Evolutionary conservation across 176 grass and related monocot species (phyloP).

Genomic region (Aegilops umbellulata): DNA sequence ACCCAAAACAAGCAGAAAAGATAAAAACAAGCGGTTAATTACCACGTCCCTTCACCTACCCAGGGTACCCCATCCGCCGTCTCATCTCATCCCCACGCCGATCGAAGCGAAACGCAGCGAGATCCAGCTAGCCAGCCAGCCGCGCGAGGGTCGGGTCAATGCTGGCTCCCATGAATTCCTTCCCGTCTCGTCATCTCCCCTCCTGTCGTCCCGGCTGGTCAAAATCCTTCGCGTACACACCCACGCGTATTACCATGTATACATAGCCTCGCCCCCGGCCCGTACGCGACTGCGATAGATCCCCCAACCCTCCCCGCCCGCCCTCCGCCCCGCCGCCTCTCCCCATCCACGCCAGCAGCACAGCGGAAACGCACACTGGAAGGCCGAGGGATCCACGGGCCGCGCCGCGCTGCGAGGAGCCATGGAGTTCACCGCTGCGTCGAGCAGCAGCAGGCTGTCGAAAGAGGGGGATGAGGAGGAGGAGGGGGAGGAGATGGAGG

Average conservation of each 20-base stretch:
- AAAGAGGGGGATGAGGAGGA: conserved; percentile 36
- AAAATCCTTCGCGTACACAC: conserved; percentile 16
- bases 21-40: background rate
- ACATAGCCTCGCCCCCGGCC: background rate
- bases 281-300: conserved; percentile 19
- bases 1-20: background rate
- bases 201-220: conserved; percentile 28
- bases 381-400: conserved; percentile 3
- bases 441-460: conserved; percentile 40
- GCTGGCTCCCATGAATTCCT: background rate
- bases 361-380: background rate
- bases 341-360: background rate
- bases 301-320: background rate
- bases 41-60: conserved; percentile 9
- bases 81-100: conserved; percentile 5
- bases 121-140: background rate
- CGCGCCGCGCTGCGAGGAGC: background rate
- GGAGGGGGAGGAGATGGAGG: conserved; percentile 3
- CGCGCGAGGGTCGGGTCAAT: conserved; percentile 11
- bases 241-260: background rate
- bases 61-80: background rate
- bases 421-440: conserved; percentile 39
- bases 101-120: background rate
- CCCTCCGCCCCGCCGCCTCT: background rate
- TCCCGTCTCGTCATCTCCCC: background rate